phyloP scores from a whole-genome alignment of 2,329 filamentous ascomycete genomes.

The Beauveria brongniartii region DNA sequence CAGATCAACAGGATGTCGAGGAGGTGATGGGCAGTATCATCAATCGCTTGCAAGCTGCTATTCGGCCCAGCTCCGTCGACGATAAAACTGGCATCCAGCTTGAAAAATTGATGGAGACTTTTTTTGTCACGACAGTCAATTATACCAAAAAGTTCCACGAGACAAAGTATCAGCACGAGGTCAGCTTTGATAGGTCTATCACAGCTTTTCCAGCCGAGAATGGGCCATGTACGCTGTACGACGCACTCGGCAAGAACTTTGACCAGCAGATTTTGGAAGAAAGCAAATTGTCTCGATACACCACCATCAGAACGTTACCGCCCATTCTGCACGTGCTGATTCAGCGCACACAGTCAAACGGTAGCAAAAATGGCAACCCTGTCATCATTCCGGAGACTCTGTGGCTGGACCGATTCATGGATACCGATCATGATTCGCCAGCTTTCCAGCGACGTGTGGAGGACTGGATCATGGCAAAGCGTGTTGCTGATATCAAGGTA shows the following conservation, averaged over 20 bases:
- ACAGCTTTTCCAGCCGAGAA: conserved; percentile 49
- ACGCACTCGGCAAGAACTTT: conserved; percentile 78
- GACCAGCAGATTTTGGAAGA: conserved; percentile 68
- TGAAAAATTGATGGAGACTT: conserved; percentile 68
- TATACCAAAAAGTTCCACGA: conserved; percentile 47
- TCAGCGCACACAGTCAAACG: conserved; percentile 69
- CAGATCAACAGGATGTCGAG: conserved; percentile 85
- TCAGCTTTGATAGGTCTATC: conserved; percentile 52
- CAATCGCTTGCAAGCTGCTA: conserved; percentile 82
- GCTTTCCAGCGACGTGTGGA: conserved; percentile 58
- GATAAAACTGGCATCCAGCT: conserved; percentile 63
- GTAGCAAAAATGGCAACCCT: conserved; percentile 67
- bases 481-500: conserved; percentile 48
- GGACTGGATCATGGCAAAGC: conserved; percentile 66
- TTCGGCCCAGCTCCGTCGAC: conserved; percentile 59
- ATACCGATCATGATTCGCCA: conserved; percentile 50
- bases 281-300: conserved; percentile 54
- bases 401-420: conserved; percentile 84
- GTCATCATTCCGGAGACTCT: conserved; percentile 74
- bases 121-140: conserved; percentile 55
- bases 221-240: conserved; percentile 59
- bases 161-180: conserved; percentile 33
- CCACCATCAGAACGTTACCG: conserved; percentile 66
- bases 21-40: conserved; percentile 93
- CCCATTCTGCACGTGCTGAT: conserved; percentile 86